Conservation (phyloP, 2,329 filamentous ascomycete species). For the Fusarium avenaceum region DNA sequence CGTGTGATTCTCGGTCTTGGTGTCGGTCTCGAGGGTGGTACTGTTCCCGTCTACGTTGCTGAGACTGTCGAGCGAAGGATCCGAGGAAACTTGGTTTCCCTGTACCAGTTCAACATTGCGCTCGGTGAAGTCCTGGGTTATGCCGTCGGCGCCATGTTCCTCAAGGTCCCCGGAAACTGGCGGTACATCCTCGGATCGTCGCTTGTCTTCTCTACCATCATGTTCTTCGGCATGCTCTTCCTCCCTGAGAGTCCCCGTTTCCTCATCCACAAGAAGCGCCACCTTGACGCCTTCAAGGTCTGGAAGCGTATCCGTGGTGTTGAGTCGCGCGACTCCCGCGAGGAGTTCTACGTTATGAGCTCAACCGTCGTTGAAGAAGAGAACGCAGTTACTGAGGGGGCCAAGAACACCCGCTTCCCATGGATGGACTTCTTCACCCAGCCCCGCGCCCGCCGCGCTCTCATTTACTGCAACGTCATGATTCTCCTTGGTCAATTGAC, state of each 20-base stretch:
- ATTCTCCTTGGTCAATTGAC: conserved; percentile 78
- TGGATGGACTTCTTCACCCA: conserved; percentile 83
- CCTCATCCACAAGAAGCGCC: conserved; percentile 74
- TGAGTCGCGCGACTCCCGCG: conserved; percentile 67
- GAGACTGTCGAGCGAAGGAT: conserved; percentile 77
- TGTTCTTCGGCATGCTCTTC: conserved; percentile 72
- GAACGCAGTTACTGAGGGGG: conserved; percentile 63
- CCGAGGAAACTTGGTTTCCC: conserved; percentile 78
- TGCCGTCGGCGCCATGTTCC: conserved; percentile 79
- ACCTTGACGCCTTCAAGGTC: conserved; percentile 66
- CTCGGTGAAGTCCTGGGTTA: conserved; percentile 81
- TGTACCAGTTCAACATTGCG: conserved; percentile 83
- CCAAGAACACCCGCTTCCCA: conserved; percentile 69
- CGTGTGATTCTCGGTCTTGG: conserved; percentile 78
- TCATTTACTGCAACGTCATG: conserved; percentile 78
- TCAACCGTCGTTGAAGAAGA: conserved; percentile 71
- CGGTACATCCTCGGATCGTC: conserved; percentile 80
- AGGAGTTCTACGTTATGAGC: conserved; percentile 81
- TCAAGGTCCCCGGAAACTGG: conserved; percentile 78
- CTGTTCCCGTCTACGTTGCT: conserved; percentile 80
- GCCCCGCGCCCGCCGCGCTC: conserved; percentile 73
- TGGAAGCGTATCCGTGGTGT: conserved; percentile 80
- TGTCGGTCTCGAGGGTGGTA: conserved; percentile 80
- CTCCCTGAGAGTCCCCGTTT: conserved; percentile 78
- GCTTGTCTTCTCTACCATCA: conserved; percentile 71